These are phyloP conservation scores for Isatis lusitanica DNA, from an alignment of 441 rosid species.

Conservation along the genomic window DNA sequence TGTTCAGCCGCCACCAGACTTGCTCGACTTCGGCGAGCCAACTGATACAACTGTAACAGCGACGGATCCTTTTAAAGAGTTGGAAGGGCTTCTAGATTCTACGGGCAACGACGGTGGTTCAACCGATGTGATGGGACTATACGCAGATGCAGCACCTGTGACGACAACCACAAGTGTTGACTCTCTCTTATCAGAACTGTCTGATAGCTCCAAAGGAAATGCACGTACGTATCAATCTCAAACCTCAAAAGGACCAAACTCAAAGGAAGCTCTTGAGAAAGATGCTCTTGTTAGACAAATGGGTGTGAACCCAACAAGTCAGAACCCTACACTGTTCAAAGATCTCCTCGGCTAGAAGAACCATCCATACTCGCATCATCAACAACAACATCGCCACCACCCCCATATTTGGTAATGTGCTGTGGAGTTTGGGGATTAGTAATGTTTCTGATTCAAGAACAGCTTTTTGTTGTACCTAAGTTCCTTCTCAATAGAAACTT, in stretches of 20 bases:
- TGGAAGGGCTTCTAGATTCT: conserved; percentile 80
- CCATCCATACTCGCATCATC: conserved; percentile 4
- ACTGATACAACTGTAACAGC: conserved; percentile 37
- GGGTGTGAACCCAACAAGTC: conserved; percentile 89
- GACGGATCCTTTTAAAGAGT: conserved; percentile 82
- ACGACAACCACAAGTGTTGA: conserved; percentile 41
- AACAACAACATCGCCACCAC: not conserved
- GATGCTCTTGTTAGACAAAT: conserved; percentile 94
- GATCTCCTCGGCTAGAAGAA: conserved; percentile 70
- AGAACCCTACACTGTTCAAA: conserved; percentile 86
- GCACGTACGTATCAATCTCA: conserved; percentile 28
- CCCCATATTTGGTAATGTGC: conserved; percentile 23
- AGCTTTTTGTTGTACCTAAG: conserved; percentile 33
- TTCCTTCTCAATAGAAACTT: conserved; percentile 35
- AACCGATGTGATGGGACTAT: conserved; percentile 56
- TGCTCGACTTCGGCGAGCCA: conserved; percentile 86
- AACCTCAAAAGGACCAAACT: conserved; percentile 68
- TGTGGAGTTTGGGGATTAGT: conserved; percentile 11
- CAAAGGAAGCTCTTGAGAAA: conserved; percentile 75
- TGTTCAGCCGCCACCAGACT: conserved; percentile 78
- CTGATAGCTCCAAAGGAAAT: conserved; percentile 37
- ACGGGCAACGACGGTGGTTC: conserved; percentile 43
- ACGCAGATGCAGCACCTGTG: conserved; percentile 48
- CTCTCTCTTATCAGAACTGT: conserved; percentile 47
- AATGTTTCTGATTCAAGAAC: conserved; percentile 28